Evolutionary conservation across 305 asterid species (phyloP).

Genomic region (Plantago coronopus): DNA sequence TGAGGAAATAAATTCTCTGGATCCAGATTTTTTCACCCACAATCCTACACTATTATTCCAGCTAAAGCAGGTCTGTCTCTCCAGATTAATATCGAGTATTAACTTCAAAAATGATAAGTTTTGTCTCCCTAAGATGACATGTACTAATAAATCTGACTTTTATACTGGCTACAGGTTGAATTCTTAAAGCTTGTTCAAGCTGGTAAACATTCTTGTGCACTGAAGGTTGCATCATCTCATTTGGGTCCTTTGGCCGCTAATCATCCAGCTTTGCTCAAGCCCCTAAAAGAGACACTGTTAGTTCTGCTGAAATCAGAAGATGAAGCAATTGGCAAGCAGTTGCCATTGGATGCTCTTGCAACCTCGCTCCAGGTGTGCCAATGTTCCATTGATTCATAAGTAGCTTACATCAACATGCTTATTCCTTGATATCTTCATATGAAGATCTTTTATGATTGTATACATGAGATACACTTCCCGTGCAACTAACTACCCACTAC

Average conservation of each 20-base stretch:
- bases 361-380: constrained; percentile 79
- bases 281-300: constrained; percentile 81
- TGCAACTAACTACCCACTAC: neutral
- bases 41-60: constrained; percentile 76
- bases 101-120: neutral
- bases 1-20: constrained; percentile 70
- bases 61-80: constrained; percentile 71
- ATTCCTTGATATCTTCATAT: constrained; percentile 9
- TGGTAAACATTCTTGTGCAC: constrained; percentile 73
- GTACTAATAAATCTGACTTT: constrained; percentile 19
- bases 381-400: constrained; percentile 30
- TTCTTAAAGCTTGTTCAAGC: constrained; percentile 68
- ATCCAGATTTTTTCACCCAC: constrained; percentile 66
- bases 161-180: constrained; percentile 65
- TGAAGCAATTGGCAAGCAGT: constrained; percentile 48
- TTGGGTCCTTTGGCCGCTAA: constrained; percentile 93
- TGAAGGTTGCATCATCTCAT: constrained; percentile 77
- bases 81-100: constrained; percentile 13
- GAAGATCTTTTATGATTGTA: neutral
- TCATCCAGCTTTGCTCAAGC: constrained; percentile 66
- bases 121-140: constrained; percentile 5
- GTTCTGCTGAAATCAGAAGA: constrained; percentile 73
- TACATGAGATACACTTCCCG: neutral
- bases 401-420: constrained; percentile 2
- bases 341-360: constrained; percentile 77